Evolutionary conservation across 1,284 basidiomycete species (phyloP).

Genomic region (Inonotus obliquus): DNA sequence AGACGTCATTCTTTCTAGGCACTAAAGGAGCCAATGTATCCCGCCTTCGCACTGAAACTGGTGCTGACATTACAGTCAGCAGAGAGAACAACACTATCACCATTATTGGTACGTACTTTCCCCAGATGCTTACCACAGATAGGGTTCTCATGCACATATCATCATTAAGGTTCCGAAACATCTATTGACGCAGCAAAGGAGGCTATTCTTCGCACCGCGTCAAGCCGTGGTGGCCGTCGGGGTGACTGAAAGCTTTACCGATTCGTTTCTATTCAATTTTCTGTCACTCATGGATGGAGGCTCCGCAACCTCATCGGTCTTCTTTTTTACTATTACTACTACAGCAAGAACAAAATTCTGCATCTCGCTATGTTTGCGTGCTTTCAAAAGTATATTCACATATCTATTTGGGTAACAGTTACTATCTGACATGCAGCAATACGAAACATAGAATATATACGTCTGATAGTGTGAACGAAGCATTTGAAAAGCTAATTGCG

Average conservation of each 20-base stretch:
- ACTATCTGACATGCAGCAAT: neutral
- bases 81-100: slow-evolving; percentile 82
- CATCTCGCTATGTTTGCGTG: neutral
- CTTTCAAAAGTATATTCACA: neutral
- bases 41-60: slow-evolving; percentile 80
- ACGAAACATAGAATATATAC: neutral
- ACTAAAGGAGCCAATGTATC: slow-evolving; percentile 84
- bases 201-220: slow-evolving; percentile 67
- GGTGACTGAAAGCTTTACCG: slow-evolving; percentile 11
- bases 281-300: neutral
- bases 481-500: neutral
- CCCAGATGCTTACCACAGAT: slow-evolving; percentile 1
- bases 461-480: neutral
- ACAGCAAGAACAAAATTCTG: neutral
- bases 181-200: slow-evolving; percentile 76
- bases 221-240: slow-evolving; percentile 44
- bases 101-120: slow-evolving; percentile 62
- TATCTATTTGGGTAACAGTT: neutral
- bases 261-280: neutral
- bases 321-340: neutral
- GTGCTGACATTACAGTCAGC: slow-evolving; percentile 85
- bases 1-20: slow-evolving; percentile 35
- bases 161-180: slow-evolving; percentile 52
- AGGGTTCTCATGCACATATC: neutral
- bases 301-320: neutral